Evolutionary conservation across 352 stramenopile species (phyloP).

Genomic region (Elongisporangium undulatum): DNA sequence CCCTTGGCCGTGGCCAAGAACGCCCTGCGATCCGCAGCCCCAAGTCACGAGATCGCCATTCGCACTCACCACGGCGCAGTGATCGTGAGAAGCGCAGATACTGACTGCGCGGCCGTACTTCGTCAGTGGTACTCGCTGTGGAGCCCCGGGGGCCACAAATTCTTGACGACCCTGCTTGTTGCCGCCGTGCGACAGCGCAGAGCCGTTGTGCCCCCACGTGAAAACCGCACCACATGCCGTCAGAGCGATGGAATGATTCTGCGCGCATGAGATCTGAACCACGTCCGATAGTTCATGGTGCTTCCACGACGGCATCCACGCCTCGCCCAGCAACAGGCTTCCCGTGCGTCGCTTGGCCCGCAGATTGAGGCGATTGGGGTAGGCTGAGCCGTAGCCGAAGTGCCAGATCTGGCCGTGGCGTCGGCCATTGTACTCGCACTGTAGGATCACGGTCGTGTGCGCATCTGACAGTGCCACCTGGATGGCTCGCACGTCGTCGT

Average conservation of each 20-base stretch:
- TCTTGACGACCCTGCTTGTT: constrained; percentile 9
- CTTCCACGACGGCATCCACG: constrained; percentile 56
- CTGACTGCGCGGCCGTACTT: constrained; percentile 40
- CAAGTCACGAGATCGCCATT: constrained; percentile 70
- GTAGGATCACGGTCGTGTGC: constrained; percentile 68
- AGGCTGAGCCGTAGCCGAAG: constrained; percentile 69
- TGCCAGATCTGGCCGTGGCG: constrained; percentile 73
- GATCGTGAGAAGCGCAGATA: constrained; percentile 70
- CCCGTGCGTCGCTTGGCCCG: constrained; percentile 25
- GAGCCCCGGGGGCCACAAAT: constrained; percentile 27
- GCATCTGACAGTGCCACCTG: constrained; percentile 68
- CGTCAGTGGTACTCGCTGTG: constrained; percentile 37
- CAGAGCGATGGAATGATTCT: constrained; percentile 79
- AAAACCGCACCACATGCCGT: constrained; percentile 56
- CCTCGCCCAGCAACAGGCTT: constrained; percentile 40
- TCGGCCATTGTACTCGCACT: constrained; percentile 45
- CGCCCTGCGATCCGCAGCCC: constrained; percentile 62
- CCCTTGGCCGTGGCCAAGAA: constrained; percentile 60
- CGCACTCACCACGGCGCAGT: constrained; percentile 68
- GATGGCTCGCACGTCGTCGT: constrained; percentile 30
- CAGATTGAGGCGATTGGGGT: constrained; percentile 64
- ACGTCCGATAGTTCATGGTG: constrained; percentile 43
- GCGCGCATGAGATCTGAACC: constrained; percentile 64
- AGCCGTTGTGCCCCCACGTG: constrained; percentile 71
- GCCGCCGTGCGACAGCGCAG: constrained; percentile 47